Conservation (phyloP, 768 basidiomycete genomes). For the Tulasnella sp. region DNA sequence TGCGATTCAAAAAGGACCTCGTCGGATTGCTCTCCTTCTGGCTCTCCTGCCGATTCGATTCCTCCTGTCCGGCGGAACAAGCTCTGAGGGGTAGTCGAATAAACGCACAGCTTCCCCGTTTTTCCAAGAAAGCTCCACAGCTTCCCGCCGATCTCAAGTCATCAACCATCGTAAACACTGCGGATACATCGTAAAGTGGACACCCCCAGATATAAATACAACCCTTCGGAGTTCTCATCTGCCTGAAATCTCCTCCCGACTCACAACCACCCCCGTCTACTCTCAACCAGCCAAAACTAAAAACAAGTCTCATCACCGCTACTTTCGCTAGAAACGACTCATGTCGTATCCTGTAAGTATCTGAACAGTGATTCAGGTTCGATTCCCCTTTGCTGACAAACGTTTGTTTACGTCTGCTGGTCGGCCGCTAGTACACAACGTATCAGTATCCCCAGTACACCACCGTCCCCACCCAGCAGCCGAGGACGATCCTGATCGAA, state of each 20-base stretch:
- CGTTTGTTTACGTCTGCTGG: not conserved
- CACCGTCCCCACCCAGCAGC: not conserved
- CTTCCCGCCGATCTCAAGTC: not conserved
- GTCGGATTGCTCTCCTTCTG: not conserved
- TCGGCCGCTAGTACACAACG: not conserved
- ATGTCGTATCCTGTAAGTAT: not conserved
- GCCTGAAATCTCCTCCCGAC: not conserved
- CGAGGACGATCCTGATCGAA: not conserved
- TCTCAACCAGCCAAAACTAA: not conserved
- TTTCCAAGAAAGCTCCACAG: not conserved
- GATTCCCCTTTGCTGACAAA: not conserved
- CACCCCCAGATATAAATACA: not conserved
- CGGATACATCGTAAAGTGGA: not conserved
- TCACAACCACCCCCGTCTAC: not conserved
- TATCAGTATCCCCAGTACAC: not conserved
- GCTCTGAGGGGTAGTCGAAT: not conserved
- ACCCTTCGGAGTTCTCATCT: not conserved
- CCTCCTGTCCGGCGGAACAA: not conserved
- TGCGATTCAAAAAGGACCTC: not conserved
- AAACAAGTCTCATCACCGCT: not conserved
- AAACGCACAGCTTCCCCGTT: not conserved
- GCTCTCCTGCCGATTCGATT: not conserved
- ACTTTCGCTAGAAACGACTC: not conserved
- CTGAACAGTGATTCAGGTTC: not conserved
- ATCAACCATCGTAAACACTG: not conserved